Evolutionary conservation across 78 protist genomes (phyloP).

Genomic region (Protostelium mycophagum): DNA sequence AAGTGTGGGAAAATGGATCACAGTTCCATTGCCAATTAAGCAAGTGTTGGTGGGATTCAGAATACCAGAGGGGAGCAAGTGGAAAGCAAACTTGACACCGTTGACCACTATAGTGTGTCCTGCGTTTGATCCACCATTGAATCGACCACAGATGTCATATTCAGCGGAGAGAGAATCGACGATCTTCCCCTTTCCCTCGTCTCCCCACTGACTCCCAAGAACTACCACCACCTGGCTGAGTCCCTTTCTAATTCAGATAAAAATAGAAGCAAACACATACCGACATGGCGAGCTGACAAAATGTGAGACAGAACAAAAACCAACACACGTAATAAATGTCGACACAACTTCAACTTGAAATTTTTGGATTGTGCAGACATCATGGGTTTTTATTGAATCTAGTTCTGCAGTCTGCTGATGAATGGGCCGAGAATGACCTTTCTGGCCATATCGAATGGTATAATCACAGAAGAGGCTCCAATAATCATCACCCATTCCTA

Average conservation of each 20-base stretch:
- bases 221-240: slow-evolving; percentile 24
- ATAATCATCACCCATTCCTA: slow-evolving; percentile 52
- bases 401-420: neutral
- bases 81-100: slow-evolving; percentile 83
- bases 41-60: slow-evolving; percentile 48
- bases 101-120: slow-evolving; percentile 91
- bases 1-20: slow-evolving; percentile 83
- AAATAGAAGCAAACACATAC: too few relatives aligned
- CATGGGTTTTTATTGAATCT: too few relatives aligned
- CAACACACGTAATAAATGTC: too few relatives aligned
- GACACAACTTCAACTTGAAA: too few relatives aligned
- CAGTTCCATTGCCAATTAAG: slow-evolving; percentile 90
- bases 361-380: too few relatives aligned
- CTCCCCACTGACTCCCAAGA: slow-evolving; percentile 93
- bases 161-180: slow-evolving; percentile 85
- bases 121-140: slow-evolving; percentile 82
- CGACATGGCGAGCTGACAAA: too few relatives aligned
- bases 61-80: slow-evolving; percentile 88
- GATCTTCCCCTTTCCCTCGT: slow-evolving; percentile 95
- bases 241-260: too few relatives aligned
- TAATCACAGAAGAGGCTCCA: slow-evolving; percentile 30
- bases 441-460: slow-evolving; percentile 53
- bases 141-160: slow-evolving; percentile 70
- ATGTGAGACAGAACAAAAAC: too few relatives aligned
- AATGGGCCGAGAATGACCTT: slow-evolving; percentile 15